Conservation (phyloP, 768 basidiomycete species). For the Paxillus involutus region DNA sequence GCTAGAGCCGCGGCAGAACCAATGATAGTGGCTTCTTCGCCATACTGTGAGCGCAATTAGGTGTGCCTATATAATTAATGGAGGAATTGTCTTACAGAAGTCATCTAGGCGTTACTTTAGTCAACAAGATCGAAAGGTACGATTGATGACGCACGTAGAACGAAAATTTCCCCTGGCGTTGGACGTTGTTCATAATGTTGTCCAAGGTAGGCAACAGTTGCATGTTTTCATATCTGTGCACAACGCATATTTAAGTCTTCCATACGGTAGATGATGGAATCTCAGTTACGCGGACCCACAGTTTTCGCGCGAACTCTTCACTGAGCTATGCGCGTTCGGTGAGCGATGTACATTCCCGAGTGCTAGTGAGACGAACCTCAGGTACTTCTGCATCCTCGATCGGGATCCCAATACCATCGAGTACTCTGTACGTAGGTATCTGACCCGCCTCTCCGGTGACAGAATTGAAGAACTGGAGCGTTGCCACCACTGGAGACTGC, state of each 20-base stretch:
- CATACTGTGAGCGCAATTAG: constrained; percentile 50
- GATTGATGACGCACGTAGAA: constrained; percentile 65
- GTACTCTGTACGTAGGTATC: constrained; percentile 84
- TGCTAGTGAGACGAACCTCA: constrained; percentile 48
- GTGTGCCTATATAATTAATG: not conserved
- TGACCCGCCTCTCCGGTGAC: constrained; percentile 57
- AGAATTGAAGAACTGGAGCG: constrained; percentile 79
- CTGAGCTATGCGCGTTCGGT: constrained; percentile 51
- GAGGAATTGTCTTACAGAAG: constrained; percentile 54
- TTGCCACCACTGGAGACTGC: constrained; percentile 63
- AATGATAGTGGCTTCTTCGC: constrained; percentile 88
- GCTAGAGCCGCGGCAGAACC: constrained; percentile 88
- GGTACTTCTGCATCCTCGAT: constrained; percentile 75
- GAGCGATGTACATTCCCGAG: constrained; percentile 1
- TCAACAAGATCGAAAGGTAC: not conserved
- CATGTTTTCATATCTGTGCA: constrained; percentile 71
- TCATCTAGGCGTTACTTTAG: constrained; percentile 55
- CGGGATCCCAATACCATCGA: constrained; percentile 77
- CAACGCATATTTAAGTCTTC: not conserved
- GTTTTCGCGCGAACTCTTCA: constrained; percentile 59
- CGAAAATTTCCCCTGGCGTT: constrained; percentile 90
- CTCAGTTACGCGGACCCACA: constrained; percentile 38
- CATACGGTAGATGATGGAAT: not conserved
- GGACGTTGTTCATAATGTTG: constrained; percentile 87
- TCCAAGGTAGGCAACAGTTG: constrained; percentile 80